Evolutionary conservation across 495 filamentous ascomycete species (phyloP), one percentile per base, ranked within the genome.

Genomic region (Chaetomium cochliodes): DNA sequence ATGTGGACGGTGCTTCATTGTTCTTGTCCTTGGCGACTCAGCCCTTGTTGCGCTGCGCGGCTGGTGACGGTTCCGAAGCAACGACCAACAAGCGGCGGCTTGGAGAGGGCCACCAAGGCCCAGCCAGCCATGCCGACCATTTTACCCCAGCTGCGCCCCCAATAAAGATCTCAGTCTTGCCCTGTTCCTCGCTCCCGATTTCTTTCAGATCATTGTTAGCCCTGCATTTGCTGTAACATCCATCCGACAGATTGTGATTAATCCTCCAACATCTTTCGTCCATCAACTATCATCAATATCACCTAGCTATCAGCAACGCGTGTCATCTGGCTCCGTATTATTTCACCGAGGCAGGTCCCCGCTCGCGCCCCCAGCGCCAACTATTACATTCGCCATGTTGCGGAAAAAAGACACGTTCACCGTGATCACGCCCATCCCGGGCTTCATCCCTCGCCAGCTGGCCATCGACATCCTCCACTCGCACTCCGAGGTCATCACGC

Each of bases 401-500:
- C 78, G 79, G 66, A 82, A 78, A 68, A 82, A 80, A 69, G 79
- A 81, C 62, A 69, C 73, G 9, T 77, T 80, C 65, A 81, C 79
- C 8, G 68, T 81, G 16, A 77, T 81, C 67, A 81, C 78, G 47
- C 79, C 79, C 26, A 80, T 81, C 53, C 79, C 79, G 62, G 69
- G 74, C 56, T 81, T 79, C 53, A 81, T 81, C 57, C 78, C 79
- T 20, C 79, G 79, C 64, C 79, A 79, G 69, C 70, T 78, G 47
- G 73, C 79, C 54, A 69, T 81, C 65, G 79, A 79, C 50, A 76
- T 81, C 50, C 74, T 81, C 13, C 70, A 80, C 64, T 74, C 85
- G 62, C 90, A 92, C 70, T 77, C 80, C 60, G 86, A 86, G 65
- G 89, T 92, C 73, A 92, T 92, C 72, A 87, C 86, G 0, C 79